Evolutionary conservation across 345 rosid genomes (phyloP), one percentile per base, ranked within the genome.

Genomic region (Ceriops zippeliana): DNA sequence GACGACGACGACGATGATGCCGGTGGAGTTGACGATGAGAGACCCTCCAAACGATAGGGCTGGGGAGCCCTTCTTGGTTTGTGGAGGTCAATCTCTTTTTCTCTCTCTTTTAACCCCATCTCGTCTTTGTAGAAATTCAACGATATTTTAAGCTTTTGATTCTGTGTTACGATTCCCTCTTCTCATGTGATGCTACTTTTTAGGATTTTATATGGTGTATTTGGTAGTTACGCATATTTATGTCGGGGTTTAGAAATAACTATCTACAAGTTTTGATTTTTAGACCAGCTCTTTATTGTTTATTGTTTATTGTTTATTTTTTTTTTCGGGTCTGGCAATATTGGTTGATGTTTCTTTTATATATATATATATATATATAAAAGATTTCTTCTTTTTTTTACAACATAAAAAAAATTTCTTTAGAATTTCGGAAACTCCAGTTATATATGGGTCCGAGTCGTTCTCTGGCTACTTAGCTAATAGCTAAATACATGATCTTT

Each of bases 41-140:
- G 97, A 38, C 96, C 98, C 56, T 80, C 97, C 56, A 93, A 93
- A 83, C 87, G 98, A 81, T 93, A 90, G 85, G 80, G 83, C 63
- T 21, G 3, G 28, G 61, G 61, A 32, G 65, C 59, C 35, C 69
- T 27, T 38, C 38, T 52, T 75, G 73, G 73, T 73, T 73, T 42
- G 74, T 51, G 72, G 70, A 74, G 86, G 86, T 83, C 87, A 76
- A 80, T 81, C 78, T 78, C 78, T 78, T 42, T 56, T 59, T 63
- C 82, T 62, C 78, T 56, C 69, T 54, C 37, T 68, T 60, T 61
- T 26, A 59, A 35, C 30, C 49, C 49, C 69, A 13, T 13, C 49
- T 73, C 74, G 51, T 70, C 71, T 68, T 60, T 67, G 62, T 67
- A 52, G 75, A 69, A 75, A 68, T 24, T 24, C 66, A 70, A 82